Evolutionary conservation across 805 yeast genomes (phyloP).

Genomic region (Priceomyces medius): DNA sequence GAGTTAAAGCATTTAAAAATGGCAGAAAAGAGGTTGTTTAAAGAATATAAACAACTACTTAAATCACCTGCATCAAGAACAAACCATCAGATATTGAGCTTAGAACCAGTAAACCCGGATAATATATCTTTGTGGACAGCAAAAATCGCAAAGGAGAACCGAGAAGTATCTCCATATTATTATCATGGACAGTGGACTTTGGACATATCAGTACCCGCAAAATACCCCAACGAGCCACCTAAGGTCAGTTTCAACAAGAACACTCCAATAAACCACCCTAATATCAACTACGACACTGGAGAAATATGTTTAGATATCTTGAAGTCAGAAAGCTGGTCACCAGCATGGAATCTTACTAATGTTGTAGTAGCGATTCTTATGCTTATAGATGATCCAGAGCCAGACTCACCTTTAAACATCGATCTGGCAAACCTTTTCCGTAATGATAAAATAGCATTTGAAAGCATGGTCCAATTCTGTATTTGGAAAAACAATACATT

Average conservation of each 20-base stretch:
- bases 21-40: constrained; percentile 42
- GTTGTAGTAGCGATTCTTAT: constrained; percentile 56
- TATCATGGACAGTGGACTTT: constrained; percentile 53
- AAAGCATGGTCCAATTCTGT: constrained; percentile 38
- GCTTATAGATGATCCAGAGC: constrained; percentile 63
- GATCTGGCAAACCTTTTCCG: constrained; percentile 64
- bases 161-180: constrained; percentile 47
- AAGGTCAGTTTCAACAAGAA: constrained; percentile 41
- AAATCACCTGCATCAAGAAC: constrained; percentile 24
- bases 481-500: constrained; percentile 41
- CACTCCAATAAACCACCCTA: constrained; percentile 44
- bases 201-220: constrained; percentile 40
- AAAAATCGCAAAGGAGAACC: constrained; percentile 47
- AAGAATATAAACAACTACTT: constrained; percentile 35
- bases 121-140: constrained; percentile 51
- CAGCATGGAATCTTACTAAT: constrained; percentile 66
- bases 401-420: constrained; percentile 67
- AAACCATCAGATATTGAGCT: constrained; percentile 38
- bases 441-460: constrained; percentile 38
- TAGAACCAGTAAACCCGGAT: constrained; percentile 45
- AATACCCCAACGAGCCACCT: constrained; percentile 65
- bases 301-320: constrained; percentile 71
- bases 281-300: constrained; percentile 48
- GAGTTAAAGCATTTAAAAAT: no score
- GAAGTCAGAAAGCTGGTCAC: constrained; percentile 61